Conservation (phyloP, 768 basidiomycete species). For the Dioszegia hungarica region DNA sequence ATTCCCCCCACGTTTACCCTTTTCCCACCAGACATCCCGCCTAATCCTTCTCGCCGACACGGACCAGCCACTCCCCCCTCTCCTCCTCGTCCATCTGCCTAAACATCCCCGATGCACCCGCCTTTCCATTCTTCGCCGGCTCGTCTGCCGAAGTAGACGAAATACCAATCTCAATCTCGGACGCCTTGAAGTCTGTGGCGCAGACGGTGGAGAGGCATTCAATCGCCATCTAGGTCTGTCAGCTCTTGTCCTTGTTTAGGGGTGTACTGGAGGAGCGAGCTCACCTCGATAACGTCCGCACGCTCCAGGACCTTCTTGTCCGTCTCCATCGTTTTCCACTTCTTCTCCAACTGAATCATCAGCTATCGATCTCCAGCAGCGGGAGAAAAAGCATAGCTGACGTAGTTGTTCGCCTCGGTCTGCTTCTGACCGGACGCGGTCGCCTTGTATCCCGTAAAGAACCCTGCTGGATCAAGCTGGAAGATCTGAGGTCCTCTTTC, state of each 20-base stretch:
- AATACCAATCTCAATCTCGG: conserved; percentile 93
- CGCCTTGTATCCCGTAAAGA: conserved; percentile 97
- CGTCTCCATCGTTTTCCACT: conserved; percentile 92
- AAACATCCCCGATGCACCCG: conserved; percentile 41
- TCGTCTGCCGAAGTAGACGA: conserved; percentile 74
- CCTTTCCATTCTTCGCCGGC: conserved; percentile 53
- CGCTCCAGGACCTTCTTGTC: conserved; percentile 68
- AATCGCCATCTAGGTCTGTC: conserved; percentile 68
- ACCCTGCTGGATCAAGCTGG: conserved; percentile 97
- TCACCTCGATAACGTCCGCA: conserved; percentile 82
- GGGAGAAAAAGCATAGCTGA: conserved; percentile 16
- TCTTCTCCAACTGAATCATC: conserved; percentile 69
- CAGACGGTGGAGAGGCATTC: conserved; percentile 91
- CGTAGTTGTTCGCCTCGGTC: conserved; percentile 94
- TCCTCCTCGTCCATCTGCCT: conserved; percentile 51
- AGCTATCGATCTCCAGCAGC: neutral
- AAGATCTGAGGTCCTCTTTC: conserved; percentile 94
- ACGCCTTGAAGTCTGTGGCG: conserved; percentile 90
- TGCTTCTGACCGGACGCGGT: conserved; percentile 90
- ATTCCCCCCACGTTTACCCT: no score
- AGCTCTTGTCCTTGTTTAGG: neutral
- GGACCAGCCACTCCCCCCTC: conserved; percentile 49
- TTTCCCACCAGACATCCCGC: no score
- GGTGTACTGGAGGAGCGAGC: conserved; percentile 24
- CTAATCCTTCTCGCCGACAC: conserved; percentile 52